Evolutionary conservation across 805 yeast species (phyloP), one percentile per base, ranked within the genome.

Genomic region (Spathaspora arborariae): DNA sequence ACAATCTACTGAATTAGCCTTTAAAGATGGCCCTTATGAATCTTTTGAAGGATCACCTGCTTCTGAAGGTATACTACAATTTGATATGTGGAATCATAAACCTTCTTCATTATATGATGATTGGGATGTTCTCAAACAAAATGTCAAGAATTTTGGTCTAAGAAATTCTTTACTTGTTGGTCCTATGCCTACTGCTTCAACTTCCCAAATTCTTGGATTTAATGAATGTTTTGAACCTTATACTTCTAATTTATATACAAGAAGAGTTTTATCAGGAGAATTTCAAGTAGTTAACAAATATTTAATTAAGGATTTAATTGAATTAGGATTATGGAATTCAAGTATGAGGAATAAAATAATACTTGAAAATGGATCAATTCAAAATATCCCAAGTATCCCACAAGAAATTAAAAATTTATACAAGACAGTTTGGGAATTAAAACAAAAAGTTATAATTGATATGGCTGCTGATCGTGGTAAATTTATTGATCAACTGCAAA

Each of bases 121-220:
- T 56, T 92, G 98, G 98, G 86, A 80, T 52, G 52, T 65, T 5
- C 65, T 89, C 56, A 89, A 85, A 66, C 70, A 67, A 9, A 69
- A 79, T 36, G 74, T 92, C 50, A 68, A 68, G 44, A 64, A 68
- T 51, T 67, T 80, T 58, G 98, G 98, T 41, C 58, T 92, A 37
- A 75, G 97, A 60, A 92, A 92, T 72, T 92, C 97, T 4, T 69
- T 92, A 47, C 65, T 91, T 15, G 87, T 91, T 27, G 97, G 95
- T 1, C 94, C 97, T 45, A 92, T 92, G 98, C 98, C 98, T 39
- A 92, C 98, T 15, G 98, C 98, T 1, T 89, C 97, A 1, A 92
- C 98, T 1, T 92, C 98, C 2, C 97, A 90, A 71, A 91, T 92
- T 44, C 74, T 92, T 44, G 98, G 97, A 35, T 88, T 79, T 73